These are phyloP conservation scores for Sclerotinia nivalis DNA, from an alignment of 2,329 filamentous ascomycete genomes.

Conservation along the genomic window DNA sequence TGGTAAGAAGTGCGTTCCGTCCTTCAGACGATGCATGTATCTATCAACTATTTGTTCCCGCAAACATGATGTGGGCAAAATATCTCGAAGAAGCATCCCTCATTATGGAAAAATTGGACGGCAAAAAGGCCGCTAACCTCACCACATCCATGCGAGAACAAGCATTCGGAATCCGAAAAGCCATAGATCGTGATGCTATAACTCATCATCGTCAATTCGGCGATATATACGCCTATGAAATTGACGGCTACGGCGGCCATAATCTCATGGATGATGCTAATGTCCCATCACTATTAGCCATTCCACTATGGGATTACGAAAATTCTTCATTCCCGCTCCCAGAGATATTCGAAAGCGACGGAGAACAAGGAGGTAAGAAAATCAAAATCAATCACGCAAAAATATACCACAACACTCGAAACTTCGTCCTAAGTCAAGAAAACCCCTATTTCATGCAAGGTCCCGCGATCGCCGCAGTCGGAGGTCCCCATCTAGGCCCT, in stretches of 20 bases:
- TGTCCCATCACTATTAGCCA: slow-evolving; percentile 64
- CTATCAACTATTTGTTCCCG: slow-evolving; percentile 82
- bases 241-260: slow-evolving; percentile 61
- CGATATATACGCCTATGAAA: slow-evolving; percentile 75
- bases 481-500: slow-evolving; percentile 66
- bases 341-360: slow-evolving; percentile 25
- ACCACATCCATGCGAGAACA: slow-evolving; percentile 57
- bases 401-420: slow-evolving; percentile 76
- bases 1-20: slow-evolving; percentile 84
- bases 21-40: slow-evolving; percentile 84
- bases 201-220: slow-evolving; percentile 62
- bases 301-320: slow-evolving; percentile 62
- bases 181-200: slow-evolving; percentile 70
- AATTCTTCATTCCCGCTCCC: slow-evolving; percentile 34
- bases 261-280: slow-evolving; percentile 75
- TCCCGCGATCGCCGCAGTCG: slow-evolving; percentile 63
- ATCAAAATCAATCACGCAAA: slow-evolving; percentile 50
- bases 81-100: slow-evolving; percentile 56
- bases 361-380: neutral
- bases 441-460: slow-evolving; percentile 73
- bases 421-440: slow-evolving; percentile 71
- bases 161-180: slow-evolving; percentile 63
- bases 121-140: slow-evolving; percentile 48
- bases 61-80: slow-evolving; percentile 79
- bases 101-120: slow-evolving; percentile 54